Conservation (phyloP, 257 asterid species). For the Nicotiana tabacum region DNA sequence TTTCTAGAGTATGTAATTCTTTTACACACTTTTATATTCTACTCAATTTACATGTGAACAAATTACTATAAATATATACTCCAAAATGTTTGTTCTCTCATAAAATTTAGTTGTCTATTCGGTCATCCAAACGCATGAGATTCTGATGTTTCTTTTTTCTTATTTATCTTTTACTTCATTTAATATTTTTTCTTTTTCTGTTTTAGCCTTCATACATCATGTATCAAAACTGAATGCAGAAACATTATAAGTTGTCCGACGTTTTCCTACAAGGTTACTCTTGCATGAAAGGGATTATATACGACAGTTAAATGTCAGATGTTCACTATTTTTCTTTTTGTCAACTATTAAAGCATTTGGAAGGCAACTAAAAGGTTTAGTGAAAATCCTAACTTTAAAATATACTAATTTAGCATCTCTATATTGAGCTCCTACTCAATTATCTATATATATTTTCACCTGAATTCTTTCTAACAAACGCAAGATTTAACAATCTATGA, state of each 20-base stretch:
- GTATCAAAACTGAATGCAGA: neutral
- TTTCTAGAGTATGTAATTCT: conserved; percentile 58
- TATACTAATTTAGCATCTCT: neutral
- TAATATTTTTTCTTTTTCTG: neutral
- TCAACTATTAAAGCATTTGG: neutral
- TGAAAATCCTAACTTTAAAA: neutral
- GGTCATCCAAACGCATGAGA: neutral
- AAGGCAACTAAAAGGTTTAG: neutral
- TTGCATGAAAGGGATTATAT: neutral
- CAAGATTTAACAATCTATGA: neutral
- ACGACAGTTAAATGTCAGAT: neutral
- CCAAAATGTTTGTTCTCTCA: neutral
- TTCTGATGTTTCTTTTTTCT: neutral
- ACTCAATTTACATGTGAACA: neutral
- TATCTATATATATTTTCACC: neutral
- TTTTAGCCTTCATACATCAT: neutral
- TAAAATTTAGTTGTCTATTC: neutral
- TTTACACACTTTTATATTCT: neutral
- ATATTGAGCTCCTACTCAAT: neutral
- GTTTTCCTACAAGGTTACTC: neutral
- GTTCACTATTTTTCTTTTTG: neutral
- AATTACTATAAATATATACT: neutral
- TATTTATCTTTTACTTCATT: neutral
- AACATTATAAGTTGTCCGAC: neutral
- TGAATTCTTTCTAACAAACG: neutral